phyloP scores from a whole-genome alignment of 2,329 filamentous ascomycete species.

The Elsinoe batatas region DNA sequence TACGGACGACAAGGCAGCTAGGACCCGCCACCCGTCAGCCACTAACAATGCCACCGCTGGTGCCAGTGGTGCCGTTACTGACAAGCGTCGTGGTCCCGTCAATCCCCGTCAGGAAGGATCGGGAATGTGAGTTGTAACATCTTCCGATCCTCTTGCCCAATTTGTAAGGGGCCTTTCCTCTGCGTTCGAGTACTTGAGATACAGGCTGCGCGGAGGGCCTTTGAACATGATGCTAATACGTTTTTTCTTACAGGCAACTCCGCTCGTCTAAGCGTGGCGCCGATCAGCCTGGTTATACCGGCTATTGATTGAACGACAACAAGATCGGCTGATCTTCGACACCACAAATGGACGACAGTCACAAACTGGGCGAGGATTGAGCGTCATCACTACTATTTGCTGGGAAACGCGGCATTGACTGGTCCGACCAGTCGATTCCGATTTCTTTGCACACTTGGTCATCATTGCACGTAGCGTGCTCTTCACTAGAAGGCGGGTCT shows the following conservation, averaged over 20 bases:
- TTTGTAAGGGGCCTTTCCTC: slow-evolving; percentile 82
- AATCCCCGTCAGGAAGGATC: slow-evolving; percentile 76
- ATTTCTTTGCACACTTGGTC: slow-evolving; percentile 15
- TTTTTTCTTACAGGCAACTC: slow-evolving; percentile 38
- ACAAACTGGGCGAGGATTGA: slow-evolving; percentile 6
- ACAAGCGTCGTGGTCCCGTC: slow-evolving; percentile 63
- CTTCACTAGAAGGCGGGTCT: slow-evolving; percentile 7
- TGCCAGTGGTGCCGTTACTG: slow-evolving; percentile 47
- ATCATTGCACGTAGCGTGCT: slow-evolving; percentile 17
- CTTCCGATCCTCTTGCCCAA: slow-evolving; percentile 48
- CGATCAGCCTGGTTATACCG: slow-evolving; percentile 38
- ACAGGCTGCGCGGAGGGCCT: slow-evolving; percentile 63
- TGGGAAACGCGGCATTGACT: slow-evolving; percentile 37
- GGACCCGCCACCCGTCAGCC: slow-evolving; percentile 45
- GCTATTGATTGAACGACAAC: slow-evolving; percentile 33
- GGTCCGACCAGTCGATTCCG: slow-evolving; percentile 29
- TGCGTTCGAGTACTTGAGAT: slow-evolving; percentile 67
- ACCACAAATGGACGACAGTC: slow-evolving; percentile 3
- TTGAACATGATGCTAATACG: slow-evolving; percentile 37
- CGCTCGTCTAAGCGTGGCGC: slow-evolving; percentile 42
- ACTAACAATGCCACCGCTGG: slow-evolving; percentile 56
- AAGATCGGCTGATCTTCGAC: background rate
- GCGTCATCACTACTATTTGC: slow-evolving; percentile 24
- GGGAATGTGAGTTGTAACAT: slow-evolving; percentile 87
- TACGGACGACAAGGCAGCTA: slow-evolving; percentile 65